Evolutionary conservation across 345 rosid genomes (phyloP).

Genomic region (Syzygium oleosum): DNA sequence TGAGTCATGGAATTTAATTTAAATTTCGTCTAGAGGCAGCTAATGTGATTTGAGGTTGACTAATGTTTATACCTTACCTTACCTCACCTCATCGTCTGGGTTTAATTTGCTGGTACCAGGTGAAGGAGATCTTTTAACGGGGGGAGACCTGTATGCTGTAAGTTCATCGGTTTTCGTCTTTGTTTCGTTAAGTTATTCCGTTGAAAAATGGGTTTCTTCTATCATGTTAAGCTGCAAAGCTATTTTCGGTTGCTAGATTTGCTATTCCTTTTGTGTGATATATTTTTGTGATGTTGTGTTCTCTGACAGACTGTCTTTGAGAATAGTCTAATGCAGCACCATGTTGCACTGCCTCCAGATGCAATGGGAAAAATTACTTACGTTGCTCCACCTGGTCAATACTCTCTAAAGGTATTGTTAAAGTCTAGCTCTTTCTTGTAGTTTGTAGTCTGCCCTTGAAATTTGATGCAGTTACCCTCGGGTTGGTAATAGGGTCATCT

Average conservation of each 20-base stretch:
- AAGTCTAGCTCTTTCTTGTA: background rate
- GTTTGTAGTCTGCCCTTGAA: background rate
- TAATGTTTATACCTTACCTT: background rate
- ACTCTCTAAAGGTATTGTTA: slow-evolving; percentile 69
- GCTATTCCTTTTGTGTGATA: background rate
- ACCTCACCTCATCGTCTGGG: background rate
- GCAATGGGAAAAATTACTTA: slow-evolving; percentile 94
- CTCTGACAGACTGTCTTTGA: slow-evolving; percentile 77
- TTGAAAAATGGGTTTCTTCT: background rate
- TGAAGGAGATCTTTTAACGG: slow-evolving; percentile 93
- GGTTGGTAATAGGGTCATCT: background rate
- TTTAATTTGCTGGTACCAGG: slow-evolving; percentile 34
- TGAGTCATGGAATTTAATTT: slow-evolving; percentile 8
- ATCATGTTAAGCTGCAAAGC: background rate
- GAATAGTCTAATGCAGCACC: slow-evolving; percentile 89
- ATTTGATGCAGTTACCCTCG: background rate
- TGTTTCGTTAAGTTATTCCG: background rate
- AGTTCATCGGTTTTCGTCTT: slow-evolving; percentile 15
- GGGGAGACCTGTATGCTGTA: slow-evolving; percentile 98
- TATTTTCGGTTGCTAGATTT: background rate
- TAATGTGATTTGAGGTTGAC: background rate
- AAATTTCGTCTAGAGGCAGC: background rate
- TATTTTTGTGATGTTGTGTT: background rate
- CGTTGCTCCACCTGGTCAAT: slow-evolving; percentile 98
- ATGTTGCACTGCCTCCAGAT: slow-evolving; percentile 91